Evolutionary conservation across 306 rosid species (phyloP).

Genomic region (Ammopiptanthus mongolicus): DNA sequence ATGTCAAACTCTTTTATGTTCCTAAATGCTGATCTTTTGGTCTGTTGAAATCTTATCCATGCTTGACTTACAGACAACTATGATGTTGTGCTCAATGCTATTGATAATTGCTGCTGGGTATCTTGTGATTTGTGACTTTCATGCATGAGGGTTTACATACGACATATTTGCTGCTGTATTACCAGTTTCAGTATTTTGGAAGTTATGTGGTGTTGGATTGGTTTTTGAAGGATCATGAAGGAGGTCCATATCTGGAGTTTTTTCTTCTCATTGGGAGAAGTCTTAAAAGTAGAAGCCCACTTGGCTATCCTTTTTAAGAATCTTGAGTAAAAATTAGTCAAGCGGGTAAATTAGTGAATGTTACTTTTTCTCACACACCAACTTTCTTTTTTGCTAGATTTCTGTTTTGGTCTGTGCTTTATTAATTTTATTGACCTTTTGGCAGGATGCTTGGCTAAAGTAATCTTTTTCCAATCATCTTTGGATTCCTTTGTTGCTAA

Average conservation of each 20-base stretch:
- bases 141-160: slow-evolving; percentile 46
- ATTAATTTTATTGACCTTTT: no score
- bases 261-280: no score
- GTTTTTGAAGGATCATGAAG: slow-evolving; percentile 41
- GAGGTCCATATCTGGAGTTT: slow-evolving; percentile 41
- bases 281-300: no score
- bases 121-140: slow-evolving; percentile 65
- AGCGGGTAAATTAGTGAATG: no score
- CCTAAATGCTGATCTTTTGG: slow-evolving; percentile 72
- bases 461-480: no score
- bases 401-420: no score
- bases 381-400: no score
- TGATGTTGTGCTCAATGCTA: slow-evolving; percentile 74
- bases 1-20: slow-evolving; percentile 68
- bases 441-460: no score
- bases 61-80: slow-evolving; percentile 60
- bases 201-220: slow-evolving; percentile 46
- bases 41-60: slow-evolving; percentile 74
- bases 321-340: no score
- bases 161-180: slow-evolving; percentile 51
- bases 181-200: slow-evolving; percentile 42
- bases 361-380: no score
- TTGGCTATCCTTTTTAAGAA: no score
- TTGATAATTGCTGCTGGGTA: slow-evolving; percentile 69
- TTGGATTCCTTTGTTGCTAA: slow-evolving; percentile 78